Evolutionary conservation across 140 eudicot genomes (phyloP).

Genomic region (Flaveria floridana): DNA sequence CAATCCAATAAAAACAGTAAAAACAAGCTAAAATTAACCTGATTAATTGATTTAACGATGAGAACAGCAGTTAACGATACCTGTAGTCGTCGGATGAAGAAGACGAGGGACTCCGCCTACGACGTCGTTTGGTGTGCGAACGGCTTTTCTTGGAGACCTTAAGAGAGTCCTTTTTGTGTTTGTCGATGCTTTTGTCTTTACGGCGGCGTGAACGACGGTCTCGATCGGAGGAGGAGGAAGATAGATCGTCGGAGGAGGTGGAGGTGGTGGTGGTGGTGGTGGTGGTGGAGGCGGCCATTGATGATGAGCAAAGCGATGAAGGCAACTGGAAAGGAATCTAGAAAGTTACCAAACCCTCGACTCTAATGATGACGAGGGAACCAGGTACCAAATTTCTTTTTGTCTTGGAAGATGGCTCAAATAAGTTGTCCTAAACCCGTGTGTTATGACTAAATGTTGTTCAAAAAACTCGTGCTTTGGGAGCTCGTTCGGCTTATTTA

Average conservation of each 20-base stretch:
- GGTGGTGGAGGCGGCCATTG: conserved; percentile 72
- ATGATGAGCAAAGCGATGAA: conserved; percentile 7
- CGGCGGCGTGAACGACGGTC: conserved; percentile 61
- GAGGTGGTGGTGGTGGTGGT: no score
- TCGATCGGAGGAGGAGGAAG: conserved; percentile 42
- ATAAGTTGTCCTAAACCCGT: no score
- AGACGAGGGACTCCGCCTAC: conserved; percentile 56
- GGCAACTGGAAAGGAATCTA: background rate
- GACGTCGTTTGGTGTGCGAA: conserved; percentile 61
- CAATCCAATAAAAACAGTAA: background rate
- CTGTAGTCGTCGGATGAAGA: conserved; percentile 65
- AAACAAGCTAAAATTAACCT: background rate
- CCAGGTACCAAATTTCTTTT: background rate
- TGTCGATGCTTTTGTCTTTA: conserved; percentile 38
- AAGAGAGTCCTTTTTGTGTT: conserved; percentile 46
- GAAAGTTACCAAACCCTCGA: background rate
- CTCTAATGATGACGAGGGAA: background rate
- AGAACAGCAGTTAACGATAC: conserved; percentile 23
- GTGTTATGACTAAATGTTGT: no score
- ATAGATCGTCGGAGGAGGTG: conserved; percentile 51
- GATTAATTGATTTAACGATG: background rate
- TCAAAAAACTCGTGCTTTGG: no score
- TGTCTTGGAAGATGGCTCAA: background rate
- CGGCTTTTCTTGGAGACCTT: conserved; percentile 67
- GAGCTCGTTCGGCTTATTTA: no score